Conservation (phyloP, 1,139 yeast species). For the Hemisphaericaspora xylanilytica region DNA sequence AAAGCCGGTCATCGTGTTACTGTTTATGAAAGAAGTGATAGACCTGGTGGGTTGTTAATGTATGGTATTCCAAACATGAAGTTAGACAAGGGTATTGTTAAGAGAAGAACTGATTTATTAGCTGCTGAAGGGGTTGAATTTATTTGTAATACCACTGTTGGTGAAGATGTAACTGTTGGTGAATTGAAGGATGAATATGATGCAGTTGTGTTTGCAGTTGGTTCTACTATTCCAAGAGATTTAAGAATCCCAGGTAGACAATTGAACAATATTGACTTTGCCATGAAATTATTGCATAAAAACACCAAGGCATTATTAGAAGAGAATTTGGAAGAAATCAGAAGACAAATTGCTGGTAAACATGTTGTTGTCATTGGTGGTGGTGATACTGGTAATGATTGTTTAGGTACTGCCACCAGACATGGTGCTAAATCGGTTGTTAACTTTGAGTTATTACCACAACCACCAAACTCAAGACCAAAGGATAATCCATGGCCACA, state of each 20-base stretch:
- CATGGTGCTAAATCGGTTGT: slow-evolving; percentile 96
- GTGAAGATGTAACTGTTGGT: slow-evolving; percentile 73
- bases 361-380: slow-evolving; percentile 97
- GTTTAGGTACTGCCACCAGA: slow-evolving; percentile 96
- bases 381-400: slow-evolving; percentile 99
- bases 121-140: slow-evolving; percentile 88
- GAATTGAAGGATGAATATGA: slow-evolving; percentile 65
- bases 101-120: slow-evolving; percentile 88
- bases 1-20: slow-evolving; percentile 92
- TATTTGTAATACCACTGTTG: slow-evolving; percentile 73
- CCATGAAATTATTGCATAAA: slow-evolving; percentile 86
- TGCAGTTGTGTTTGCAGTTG: slow-evolving; percentile 92
- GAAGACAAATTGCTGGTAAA: slow-evolving; percentile 73
- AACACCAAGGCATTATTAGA: slow-evolving; percentile 90
- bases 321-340: slow-evolving; percentile 74
- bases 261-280: slow-evolving; percentile 83
- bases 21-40: slow-evolving; percentile 89
- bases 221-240: slow-evolving; percentile 96
- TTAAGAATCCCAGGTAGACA: slow-evolving; percentile 92
- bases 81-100: slow-evolving; percentile 87
- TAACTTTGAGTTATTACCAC: slow-evolving; percentile 91
- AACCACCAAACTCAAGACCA: slow-evolving; percentile 83
- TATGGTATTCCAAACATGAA: slow-evolving; percentile 99
- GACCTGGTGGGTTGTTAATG: slow-evolving; percentile 97
- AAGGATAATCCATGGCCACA: slow-evolving; percentile 99